A percentile compares a stretch with the other conserved stretches of the same genome.
Conservation (phyloP, 1,139 yeast species). For the Debaryomyces fabryi region DNA sequence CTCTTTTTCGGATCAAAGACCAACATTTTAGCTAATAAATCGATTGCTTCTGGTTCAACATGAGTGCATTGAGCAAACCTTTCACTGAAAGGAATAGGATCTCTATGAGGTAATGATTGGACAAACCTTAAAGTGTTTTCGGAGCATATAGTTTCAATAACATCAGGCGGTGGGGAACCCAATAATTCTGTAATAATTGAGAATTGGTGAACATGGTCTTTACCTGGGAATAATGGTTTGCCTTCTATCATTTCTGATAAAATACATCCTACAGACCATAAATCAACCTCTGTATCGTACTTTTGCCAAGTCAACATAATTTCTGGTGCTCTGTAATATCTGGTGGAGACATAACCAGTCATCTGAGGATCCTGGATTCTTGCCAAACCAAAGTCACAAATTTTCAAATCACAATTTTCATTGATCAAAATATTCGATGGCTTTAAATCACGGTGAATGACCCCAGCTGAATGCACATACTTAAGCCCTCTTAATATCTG, state of each 20-base stretch:
- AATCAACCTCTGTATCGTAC: conserved; percentile 97
- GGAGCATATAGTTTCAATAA: conserved; percentile 91
- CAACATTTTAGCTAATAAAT: conserved; percentile 83
- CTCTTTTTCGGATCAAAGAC: conserved; percentile 94
- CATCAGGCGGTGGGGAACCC: conserved; percentile 97
- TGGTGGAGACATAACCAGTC: conserved; percentile 96
- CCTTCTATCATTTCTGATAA: conserved; percentile 99
- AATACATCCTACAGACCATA: conserved; percentile 99
- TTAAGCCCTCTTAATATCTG: conserved; percentile 92
- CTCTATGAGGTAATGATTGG: conserved; percentile 88
- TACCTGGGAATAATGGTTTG: conserved; percentile 97
- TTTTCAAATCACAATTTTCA: conserved; percentile 94
- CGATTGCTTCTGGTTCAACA: conserved; percentile 91
- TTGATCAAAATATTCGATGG: conserved; percentile 93
- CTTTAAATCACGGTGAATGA: conserved; percentile 88
- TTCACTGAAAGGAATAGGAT: conserved; percentile 84
- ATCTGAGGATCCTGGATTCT: conserved; percentile 84
- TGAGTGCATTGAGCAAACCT: conserved; percentile 68
- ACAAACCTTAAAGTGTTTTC: conserved; percentile 95
- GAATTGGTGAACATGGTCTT: conserved; percentile 97
- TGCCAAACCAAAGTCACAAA: conserved; percentile 96
- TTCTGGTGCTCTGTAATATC: conserved; percentile 99
- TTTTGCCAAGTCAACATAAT: conserved; percentile 99
- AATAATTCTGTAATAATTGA: conserved; percentile 92
- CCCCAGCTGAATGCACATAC: conserved; percentile 90